Evolutionary conservation across 345 rosid species (phyloP).

Genomic region (Populus alba): DNA sequence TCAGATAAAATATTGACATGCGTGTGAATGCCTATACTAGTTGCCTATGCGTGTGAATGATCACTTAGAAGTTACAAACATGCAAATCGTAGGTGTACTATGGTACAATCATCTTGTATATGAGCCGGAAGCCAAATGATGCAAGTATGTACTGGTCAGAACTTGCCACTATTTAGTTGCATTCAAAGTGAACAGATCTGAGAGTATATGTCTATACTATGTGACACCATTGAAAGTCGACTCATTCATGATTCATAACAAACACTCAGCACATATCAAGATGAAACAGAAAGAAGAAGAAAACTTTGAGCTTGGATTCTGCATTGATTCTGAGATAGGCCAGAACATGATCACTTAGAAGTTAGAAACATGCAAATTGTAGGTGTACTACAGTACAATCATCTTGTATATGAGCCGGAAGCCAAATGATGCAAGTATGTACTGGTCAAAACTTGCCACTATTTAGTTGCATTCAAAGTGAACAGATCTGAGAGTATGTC

Average conservation of each 20-base stretch:
- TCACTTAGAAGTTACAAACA: not conserved
- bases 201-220: not conserved
- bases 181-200: not conserved
- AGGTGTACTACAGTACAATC: not conserved
- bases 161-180: not conserved
- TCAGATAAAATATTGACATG: not conserved
- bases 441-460: not conserved
- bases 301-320: not conserved
- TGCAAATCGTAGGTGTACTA: not conserved
- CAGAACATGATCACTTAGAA: not conserved
- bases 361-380: not conserved
- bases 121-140: not conserved
- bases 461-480: not conserved
- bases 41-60: too few relatives aligned
- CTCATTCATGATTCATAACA: not conserved
- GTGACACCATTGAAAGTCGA: not conserved
- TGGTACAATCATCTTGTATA: not conserved
- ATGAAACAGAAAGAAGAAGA: not conserved
- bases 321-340: not conserved
- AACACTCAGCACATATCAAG: not conserved
- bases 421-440: not conserved
- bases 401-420: not conserved
- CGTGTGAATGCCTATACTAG: not conserved
- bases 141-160: not conserved
- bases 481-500: not conserved